A percentile compares a stretch with the other conserved stretches of the same genome.
These are phyloP conservation scores for Acidomyces sp. DNA, from an alignment of 495 filamentous ascomycete species.

Conservation along the genomic window DNA sequence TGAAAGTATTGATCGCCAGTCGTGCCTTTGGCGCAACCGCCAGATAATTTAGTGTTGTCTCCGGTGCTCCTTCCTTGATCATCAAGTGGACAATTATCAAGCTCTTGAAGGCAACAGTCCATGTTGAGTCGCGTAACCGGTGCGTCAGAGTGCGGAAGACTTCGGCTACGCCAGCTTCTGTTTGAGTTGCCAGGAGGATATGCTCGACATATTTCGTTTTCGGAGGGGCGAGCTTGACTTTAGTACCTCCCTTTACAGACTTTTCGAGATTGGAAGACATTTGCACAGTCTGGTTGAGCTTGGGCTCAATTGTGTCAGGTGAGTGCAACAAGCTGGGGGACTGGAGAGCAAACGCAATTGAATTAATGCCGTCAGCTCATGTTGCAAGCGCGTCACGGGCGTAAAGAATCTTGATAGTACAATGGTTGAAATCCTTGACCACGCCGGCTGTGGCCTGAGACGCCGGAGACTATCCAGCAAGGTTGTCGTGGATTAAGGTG, in stretches of 20 bases:
- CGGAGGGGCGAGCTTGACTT: constrained; percentile 87
- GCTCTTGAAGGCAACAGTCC: constrained; percentile 93
- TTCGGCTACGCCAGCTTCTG: constrained; percentile 89
- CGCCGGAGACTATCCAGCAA: no score
- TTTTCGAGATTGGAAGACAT: constrained; percentile 37
- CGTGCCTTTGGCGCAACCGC: constrained; percentile 62
- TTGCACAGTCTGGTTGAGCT: background rate
- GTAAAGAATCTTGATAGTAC: no score
- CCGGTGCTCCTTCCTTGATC: constrained; percentile 87
- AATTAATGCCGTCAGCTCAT: no score
- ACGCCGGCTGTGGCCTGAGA: no score
- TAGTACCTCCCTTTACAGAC: constrained; percentile 36
- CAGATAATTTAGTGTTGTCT: constrained; percentile 77
- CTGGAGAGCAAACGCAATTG: no score
- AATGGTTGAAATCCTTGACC: no score
- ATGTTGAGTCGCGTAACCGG: constrained; percentile 85
- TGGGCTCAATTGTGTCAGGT: no score
- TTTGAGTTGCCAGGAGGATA: constrained; percentile 88
- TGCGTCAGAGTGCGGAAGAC: constrained; percentile 85
- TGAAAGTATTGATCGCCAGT: constrained; percentile 79
- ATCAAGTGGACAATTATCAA: constrained; percentile 93
- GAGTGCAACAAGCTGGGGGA: no score
- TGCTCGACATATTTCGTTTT: constrained; percentile 99
- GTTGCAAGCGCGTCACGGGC: no score
- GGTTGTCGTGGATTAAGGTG: no score